Base-by-base conservation (phyloP, 345 rosid species). In the Hypericum perforatum region DNA sequence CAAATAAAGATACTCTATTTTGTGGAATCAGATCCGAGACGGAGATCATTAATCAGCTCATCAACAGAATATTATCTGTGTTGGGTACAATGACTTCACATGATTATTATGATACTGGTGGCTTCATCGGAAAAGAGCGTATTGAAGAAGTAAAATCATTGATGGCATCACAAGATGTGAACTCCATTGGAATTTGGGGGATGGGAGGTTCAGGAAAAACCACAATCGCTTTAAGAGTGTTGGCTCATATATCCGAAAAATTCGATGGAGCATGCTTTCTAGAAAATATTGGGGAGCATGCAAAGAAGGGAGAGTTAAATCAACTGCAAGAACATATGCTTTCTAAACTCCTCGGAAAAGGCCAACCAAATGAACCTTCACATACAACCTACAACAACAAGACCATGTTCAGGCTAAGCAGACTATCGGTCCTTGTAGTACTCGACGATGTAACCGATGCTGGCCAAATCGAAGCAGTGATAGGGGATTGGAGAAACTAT, bases 121-220 rank as follows among this genome's bases (percentile, higher is more conserved):
- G 32, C 32, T 22, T 22, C 32, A 1, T 22, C 4, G 32, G 32
- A 22, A 22, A 22, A 22, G 32, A 22, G 32, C 32, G 32, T 22
- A 22, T 22, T 22, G 32, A 22, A 22, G 32, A 22, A 22, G 32
- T 22, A 1, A 22, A 22, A 22, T 22, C 32, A 22, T 22, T 22
- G 32, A 22, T 22, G 32, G 4, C 32, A 22, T 22, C 32, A 22
- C 32, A 22, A 22, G 32, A 22, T 4, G 32, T 22, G 32, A 22
- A 22, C 32, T 22, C 32, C 32, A 22, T 22, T 22, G 32, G 32
- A 22, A 48, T 48, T 36, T 48, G 9, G 8, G 52, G 52, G 1
- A 48, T 15, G 8, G 36, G 52, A 13, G 52, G 52, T 5, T 22
- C 22, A 5, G 52, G 52, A 8, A 48, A 48, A 48, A 48, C 52